Base-by-base conservation (phyloP, 495 filamentous ascomycete genomes). In the Penicillium canescens region DNA sequence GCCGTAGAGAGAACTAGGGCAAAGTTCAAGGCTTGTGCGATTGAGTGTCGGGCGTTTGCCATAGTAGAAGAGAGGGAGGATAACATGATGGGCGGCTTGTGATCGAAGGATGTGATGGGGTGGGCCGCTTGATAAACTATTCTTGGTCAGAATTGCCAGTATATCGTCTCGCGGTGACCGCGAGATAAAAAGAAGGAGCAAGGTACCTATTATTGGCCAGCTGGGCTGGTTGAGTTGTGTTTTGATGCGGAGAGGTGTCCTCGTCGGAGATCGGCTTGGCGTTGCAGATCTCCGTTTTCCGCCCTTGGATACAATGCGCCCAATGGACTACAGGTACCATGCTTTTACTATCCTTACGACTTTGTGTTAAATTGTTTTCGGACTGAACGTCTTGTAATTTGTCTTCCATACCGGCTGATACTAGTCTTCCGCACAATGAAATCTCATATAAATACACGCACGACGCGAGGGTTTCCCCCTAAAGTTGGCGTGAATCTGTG, bases 11-110 rank as follows among this genome's bases (percentile, higher is more conserved):
- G 86, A 44, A 98, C 92, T 39, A 99, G 83, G 6, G 85, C 95
- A 69, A 99, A 98, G 69, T 96, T 97, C 64, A 99, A 85, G 56
- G 92, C 69, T 75, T 98, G 95, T n/a, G 87, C 81, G 56, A 91
- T 83, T 33, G 89, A 82, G 60, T 94, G 91, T 61, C 93, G 90
- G 47, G 91, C 86, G 64, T 91, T 89, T 57, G 76, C 70, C 49
- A 93, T 73, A 44, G 63, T 74, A 34, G 68, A 68, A 54, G 74
- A 71, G 33, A 96, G 76, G 33, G 79, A 73, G 47, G 88, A 90
- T 52, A 95, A 66, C 92, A 96, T 96, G 45, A 60, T 78, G 59
- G 69, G 57, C 42, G 55, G 42, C 52, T 54, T 24, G 42, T 31
- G 48, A 38, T 50, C 24, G 26, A 18, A n/a, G 37, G 49, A 36